phyloP scores from a whole-genome alignment of 108 stramenopile genomes.

The Cyclotella sp. region DNA sequence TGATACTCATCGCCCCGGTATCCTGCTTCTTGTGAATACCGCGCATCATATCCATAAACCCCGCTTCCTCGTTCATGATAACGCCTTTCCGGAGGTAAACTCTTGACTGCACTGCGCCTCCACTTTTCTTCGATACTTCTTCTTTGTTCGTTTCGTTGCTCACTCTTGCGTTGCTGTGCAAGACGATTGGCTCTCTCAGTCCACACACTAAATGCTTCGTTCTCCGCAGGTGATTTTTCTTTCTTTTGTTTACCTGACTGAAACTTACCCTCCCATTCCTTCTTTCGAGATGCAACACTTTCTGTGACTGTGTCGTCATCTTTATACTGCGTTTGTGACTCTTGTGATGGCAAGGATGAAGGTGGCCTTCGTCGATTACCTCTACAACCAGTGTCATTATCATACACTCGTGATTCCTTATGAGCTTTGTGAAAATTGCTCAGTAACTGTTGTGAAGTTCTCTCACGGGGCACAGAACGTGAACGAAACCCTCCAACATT shows the following conservation, averaged over 20 bases:
- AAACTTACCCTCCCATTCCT: constrained; percentile 35
- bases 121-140: constrained; percentile 30
- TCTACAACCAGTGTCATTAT: not conserved
- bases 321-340: not conserved
- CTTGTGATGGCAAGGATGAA: not conserved
- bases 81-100: constrained; percentile 27
- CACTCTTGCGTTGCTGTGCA: constrained; percentile 16
- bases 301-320: constrained; percentile 15
- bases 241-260: not conserved
- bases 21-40: not conserved
- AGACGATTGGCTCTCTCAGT: constrained; percentile 25
- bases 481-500: constrained; percentile 2
- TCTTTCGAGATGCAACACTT: constrained; percentile 35
- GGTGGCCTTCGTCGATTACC: not conserved
- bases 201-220: constrained; percentile 17
- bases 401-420: not conserved
- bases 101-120: constrained; percentile 35
- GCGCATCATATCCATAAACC: not conserved
- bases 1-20: constrained; percentile 24
- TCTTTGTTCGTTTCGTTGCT: constrained; percentile 15
- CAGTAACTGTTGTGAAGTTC: constrained; percentile 1
- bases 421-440: not conserved
- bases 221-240: not conserved
- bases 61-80: not conserved
- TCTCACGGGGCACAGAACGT: constrained; percentile 12